A percentile compares a stretch with the other conserved stretches of the same genome.
These are phyloP conservation scores for Phoma sp. DNA, from an alignment of 2,329 filamentous ascomycete species.

Conservation along the genomic window DNA sequence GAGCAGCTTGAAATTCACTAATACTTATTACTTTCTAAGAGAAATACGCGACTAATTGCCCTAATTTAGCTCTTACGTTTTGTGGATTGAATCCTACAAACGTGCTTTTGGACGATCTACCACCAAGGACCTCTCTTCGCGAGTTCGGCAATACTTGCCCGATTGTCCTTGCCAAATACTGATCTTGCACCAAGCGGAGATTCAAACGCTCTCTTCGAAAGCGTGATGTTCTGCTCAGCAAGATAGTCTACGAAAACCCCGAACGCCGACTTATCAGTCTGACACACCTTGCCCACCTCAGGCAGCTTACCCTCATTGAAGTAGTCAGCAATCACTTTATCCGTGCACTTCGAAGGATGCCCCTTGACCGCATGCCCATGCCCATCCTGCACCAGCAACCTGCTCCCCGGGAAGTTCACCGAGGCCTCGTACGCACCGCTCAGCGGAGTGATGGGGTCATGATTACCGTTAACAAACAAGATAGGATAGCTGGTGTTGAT, in stretches of 20 bases:
- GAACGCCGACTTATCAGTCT: conserved; percentile 16
- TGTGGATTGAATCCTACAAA: no score
- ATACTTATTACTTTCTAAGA: no score
- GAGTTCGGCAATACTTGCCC: no score
- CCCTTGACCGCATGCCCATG: conserved; percentile 15
- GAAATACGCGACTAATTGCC: no score
- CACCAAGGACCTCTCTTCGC: no score
- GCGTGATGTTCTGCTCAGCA: background rate
- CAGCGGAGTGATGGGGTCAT: conserved; percentile 27
- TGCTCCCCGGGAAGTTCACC: conserved; percentile 17
- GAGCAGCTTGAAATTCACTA: no score
- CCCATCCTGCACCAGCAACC: conserved; percentile 22
- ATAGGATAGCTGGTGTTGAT: conserved; percentile 24
- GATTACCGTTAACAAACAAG: conserved; percentile 21
- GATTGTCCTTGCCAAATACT: no score
- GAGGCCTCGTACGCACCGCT: conserved; percentile 23
- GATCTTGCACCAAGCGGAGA: no score
- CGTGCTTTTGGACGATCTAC: no score
- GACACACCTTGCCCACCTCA: conserved; percentile 18
- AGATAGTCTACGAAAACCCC: conserved; percentile 5
- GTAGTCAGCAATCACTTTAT: conserved; percentile 17
- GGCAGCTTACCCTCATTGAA: conserved; percentile 23
- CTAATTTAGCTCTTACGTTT: no score
- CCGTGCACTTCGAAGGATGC: conserved; percentile 18
- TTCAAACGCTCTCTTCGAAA: background rate